These are phyloP conservation scores for Metarhizium anisopliae DNA, from an alignment of 2,329 filamentous ascomycete genomes.

Conservation along the genomic window DNA sequence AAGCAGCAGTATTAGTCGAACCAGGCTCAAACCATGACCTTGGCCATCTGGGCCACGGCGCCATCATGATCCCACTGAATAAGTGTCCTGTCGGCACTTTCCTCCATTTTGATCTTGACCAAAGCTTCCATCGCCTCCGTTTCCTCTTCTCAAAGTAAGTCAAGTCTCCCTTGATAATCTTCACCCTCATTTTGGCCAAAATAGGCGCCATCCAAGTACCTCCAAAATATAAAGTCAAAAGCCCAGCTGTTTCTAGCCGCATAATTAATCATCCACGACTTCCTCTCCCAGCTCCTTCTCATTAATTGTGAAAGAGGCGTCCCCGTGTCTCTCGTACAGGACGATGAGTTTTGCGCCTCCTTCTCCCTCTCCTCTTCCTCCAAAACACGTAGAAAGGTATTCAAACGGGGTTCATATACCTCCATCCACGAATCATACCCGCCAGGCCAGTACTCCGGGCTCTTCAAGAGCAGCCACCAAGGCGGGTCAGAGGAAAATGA, in stretches of 20 bases:
- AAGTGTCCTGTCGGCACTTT: not conserved
- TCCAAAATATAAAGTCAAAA: conserved; percentile 29
- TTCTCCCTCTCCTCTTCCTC: conserved; percentile 15
- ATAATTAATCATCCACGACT: conserved; percentile 23
- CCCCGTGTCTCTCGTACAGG: not conserved
- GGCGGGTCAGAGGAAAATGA: conserved; percentile 26
- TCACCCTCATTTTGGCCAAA: conserved; percentile 21
- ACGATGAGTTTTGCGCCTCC: not conserved
- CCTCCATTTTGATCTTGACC: not conserved
- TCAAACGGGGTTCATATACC: conserved; percentile 21
- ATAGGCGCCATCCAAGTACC: conserved; percentile 23
- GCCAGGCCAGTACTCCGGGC: conserved; percentile 20
- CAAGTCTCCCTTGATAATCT: not conserved
- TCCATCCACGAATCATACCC: conserved; percentile 21
- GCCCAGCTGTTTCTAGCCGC: conserved; percentile 28
- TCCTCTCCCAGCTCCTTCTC: conserved; percentile 26
- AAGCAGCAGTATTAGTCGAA: not conserved
- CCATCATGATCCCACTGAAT: not conserved
- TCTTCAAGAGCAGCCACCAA: conserved; percentile 28
- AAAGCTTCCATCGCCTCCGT: not conserved
- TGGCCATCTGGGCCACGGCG: not conserved
- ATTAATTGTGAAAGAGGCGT: conserved; percentile 21
- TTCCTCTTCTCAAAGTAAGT: not conserved
- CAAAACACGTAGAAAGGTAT: conserved; percentile 23
- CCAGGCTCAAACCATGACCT: not conserved